Evolutionary conservation across 148 eudicot species (phyloP).

Genomic region (Persicaria tinctoria): DNA sequence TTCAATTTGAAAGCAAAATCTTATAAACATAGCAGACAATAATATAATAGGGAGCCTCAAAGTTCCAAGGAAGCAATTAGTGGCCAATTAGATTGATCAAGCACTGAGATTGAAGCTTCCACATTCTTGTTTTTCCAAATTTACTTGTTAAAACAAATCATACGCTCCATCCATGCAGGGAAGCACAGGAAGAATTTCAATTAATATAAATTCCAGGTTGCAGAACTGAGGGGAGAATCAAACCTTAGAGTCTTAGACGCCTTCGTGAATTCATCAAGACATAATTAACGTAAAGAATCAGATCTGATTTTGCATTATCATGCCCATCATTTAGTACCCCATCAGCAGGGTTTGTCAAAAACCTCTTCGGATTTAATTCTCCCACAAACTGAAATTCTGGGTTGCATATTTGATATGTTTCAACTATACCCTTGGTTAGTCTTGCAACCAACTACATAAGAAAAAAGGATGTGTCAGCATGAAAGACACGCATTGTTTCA

Average conservation of each 20-base stretch:
- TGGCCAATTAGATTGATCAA: too few relatives aligned
- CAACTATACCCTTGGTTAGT: constrained; percentile 83
- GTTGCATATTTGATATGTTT: constrained; percentile 83
- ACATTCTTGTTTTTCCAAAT: too few relatives aligned
- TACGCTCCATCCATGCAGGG: background rate
- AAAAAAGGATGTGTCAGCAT: background rate
- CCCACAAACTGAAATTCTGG: constrained; percentile 63
- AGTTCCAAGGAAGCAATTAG: too few relatives aligned
- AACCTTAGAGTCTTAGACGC: background rate
- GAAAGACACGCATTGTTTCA: background rate
- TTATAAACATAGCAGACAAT: too few relatives aligned
- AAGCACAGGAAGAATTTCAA: background rate
- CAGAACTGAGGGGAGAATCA: background rate
- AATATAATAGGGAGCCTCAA: too few relatives aligned
- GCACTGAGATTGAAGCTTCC: too few relatives aligned
- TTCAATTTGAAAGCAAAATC: too few relatives aligned
- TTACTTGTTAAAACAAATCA: background rate
- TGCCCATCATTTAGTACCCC: constrained; percentile 85
- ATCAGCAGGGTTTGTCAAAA: constrained; percentile 73
- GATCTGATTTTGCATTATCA: constrained; percentile 91
- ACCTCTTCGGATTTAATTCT: constrained; percentile 78
- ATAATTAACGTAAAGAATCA: constrained; percentile 63
- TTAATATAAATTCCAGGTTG: background rate
- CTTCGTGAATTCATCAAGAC: constrained; percentile 43
- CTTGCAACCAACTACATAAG: constrained; percentile 59